Percentiles rank a stretch among this genome's conserved stretches.
Evolutionary conservation across 257 asterid species (phyloP).

Genomic region (Mitragyna speciosa): DNA sequence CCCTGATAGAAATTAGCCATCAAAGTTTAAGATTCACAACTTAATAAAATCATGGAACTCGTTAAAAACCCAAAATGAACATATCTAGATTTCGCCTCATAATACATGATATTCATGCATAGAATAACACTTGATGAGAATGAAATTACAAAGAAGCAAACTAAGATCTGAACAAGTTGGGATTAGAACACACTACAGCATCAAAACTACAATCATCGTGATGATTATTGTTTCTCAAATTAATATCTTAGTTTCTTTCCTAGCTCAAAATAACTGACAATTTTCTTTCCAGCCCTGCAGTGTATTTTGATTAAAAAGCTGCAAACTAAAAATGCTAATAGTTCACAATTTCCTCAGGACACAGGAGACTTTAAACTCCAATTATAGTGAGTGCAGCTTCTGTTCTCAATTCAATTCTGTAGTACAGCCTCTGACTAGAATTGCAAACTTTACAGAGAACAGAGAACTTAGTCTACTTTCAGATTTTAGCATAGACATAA

Average conservation of each 20-base stretch:
- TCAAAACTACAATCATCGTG: not conserved
- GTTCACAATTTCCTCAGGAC: not conserved
- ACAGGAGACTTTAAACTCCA: not conserved
- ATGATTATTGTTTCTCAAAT: not conserved
- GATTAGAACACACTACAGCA: not conserved
- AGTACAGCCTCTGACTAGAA: not conserved
- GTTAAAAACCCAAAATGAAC: not conserved
- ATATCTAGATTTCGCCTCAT: not conserved
- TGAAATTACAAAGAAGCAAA: not conserved
- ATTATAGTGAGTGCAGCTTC: not conserved
- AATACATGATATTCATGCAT: not conserved
- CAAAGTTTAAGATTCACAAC: slow-evolving; percentile 2
- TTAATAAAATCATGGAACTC: not conserved
- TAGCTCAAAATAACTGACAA: not conserved
- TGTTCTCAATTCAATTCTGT: not conserved
- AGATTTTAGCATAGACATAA: not conserved
- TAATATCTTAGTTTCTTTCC: not conserved
- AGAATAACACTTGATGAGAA: not conserved
- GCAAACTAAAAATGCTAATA: too few species aligned
- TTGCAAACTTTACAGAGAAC: not conserved
- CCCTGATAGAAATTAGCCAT: slow-evolving; percentile 48
- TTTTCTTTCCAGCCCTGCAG: not conserved
- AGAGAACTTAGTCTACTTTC: not conserved
- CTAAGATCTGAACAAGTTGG: not conserved
- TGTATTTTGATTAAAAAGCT: not conserved